Conservation (phyloP, 139 green algal species). For the Closterium sp. region DNA sequence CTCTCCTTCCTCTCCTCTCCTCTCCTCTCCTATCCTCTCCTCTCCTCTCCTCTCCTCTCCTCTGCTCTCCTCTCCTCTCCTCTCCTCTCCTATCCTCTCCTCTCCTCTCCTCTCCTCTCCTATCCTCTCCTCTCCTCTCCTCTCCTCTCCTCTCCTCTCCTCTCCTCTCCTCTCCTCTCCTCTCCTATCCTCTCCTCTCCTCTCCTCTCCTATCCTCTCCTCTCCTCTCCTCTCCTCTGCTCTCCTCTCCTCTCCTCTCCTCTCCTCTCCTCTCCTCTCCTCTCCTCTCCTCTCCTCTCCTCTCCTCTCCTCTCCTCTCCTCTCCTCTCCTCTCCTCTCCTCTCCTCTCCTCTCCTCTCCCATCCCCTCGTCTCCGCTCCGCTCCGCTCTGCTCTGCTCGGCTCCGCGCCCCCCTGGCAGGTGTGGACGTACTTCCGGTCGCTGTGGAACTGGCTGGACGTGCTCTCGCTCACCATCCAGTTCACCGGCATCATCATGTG, state of each 20-base stretch:
- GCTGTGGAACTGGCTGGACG: constrained; percentile 72
- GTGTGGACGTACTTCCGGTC: constrained; percentile 56
- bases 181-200: neutral
- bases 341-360: neutral
- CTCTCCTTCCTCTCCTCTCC: neutral
- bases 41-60: neutral
- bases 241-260: neutral
- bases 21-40: neutral
- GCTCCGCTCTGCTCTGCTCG: neutral
- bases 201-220: neutral
- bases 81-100: neutral
- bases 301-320: neutral
- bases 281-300: neutral
- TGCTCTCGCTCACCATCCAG: constrained; percentile 69
- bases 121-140: neutral
- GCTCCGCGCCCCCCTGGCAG: constrained; percentile 10
- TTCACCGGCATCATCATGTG: constrained; percentile 59
- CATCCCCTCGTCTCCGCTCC: too few species aligned
- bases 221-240: neutral
- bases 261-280: neutral
- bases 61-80: neutral
- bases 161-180: neutral
- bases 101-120: neutral
- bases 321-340: neutral
- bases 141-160: neutral